Conservation (phyloP, 2,329 filamentous ascomycete genomes). For the Phialophora verrucosa region DNA sequence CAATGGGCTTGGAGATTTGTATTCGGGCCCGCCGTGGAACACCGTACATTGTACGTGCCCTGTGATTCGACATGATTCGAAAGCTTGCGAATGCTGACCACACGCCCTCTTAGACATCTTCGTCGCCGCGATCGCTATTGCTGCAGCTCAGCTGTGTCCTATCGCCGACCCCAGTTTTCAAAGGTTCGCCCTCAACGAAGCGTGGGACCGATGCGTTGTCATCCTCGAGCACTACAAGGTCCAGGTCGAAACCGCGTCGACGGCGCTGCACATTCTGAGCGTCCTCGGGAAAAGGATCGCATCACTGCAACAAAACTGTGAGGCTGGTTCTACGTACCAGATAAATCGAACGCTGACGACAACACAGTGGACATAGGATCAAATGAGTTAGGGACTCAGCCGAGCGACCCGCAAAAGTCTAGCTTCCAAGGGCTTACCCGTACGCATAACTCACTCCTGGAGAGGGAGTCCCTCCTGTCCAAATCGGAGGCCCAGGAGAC, state of each 20-base stretch:
- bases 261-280: background rate
- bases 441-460: background rate
- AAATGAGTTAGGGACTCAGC: background rate
- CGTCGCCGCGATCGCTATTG: background rate
- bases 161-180: background rate
- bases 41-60: background rate
- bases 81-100: background rate
- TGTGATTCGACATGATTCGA: background rate
- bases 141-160: background rate
- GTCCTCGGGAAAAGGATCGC: background rate
- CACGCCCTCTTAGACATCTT: background rate
- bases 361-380: background rate
- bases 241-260: background rate
- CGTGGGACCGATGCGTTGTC: background rate
- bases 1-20: background rate
- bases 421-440: background rate
- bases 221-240: background rate
- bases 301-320: background rate
- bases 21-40: constrained; percentile 1
- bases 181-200: background rate
- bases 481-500: background rate
- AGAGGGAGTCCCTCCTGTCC: background rate
- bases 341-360: background rate
- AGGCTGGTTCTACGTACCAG: background rate
- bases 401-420: background rate